Conservation (phyloP, 805 yeast species). For the Saccharomycopsis babjevae region DNA sequence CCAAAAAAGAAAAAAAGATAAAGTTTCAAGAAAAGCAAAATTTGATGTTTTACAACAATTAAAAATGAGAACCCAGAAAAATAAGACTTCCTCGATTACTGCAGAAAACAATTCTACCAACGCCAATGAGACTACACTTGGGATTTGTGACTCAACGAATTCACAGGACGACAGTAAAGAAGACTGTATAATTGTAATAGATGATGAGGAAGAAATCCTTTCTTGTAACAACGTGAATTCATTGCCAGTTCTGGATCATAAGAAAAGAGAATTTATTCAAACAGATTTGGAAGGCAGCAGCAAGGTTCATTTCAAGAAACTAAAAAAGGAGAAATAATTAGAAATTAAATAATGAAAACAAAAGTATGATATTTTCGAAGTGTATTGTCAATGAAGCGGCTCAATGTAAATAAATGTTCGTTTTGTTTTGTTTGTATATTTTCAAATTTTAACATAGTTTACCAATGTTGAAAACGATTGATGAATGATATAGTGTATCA, state of each 20-base stretch:
- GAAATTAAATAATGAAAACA: too few relatives aligned
- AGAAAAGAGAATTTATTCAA: background rate
- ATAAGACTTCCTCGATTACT: background rate
- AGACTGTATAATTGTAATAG: background rate
- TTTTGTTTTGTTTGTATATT: too few relatives aligned
- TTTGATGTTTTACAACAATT: background rate
- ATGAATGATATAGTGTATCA: too few relatives aligned
- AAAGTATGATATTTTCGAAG: too few relatives aligned
- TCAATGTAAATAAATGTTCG: too few relatives aligned
- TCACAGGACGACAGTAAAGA: background rate
- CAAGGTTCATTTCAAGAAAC: background rate
- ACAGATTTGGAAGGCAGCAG: background rate
- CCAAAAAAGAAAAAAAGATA: background rate
- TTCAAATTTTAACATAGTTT: too few relatives aligned
- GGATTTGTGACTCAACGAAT: background rate
- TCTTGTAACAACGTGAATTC: background rate
- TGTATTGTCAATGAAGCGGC: too few relatives aligned
- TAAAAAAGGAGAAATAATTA: background rate
- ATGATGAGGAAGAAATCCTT: background rate
- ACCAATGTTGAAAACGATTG: too few relatives aligned
- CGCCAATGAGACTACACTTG: background rate
- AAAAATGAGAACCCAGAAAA: background rate
- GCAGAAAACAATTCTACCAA: background rate
- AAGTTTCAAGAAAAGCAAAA: background rate
- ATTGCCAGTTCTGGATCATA: background rate